Evolutionary conservation across 164 flowering plant genomes (phyloP), one percentile per base, ranked within the genome.

Genomic region (Berberis thunbergii): DNA sequence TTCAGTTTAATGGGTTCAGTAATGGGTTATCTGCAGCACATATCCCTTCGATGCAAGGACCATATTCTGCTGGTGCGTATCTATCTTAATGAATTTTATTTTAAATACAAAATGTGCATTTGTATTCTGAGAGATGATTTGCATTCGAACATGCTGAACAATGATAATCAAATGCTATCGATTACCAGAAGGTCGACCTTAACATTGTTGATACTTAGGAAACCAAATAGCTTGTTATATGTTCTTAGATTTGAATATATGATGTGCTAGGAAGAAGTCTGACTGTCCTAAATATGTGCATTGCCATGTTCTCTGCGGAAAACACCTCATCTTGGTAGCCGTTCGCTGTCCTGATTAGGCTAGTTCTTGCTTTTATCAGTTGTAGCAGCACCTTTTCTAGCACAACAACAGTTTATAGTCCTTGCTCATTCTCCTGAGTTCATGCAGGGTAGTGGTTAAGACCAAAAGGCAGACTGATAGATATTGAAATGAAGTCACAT

Each of bases 381-480:
- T 72, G 72, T 87, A 12, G 83, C 83, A 7, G 69, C 92, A 44
- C 84, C 86, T 67, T 74, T 84, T 73, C 89, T 83, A 72, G 84
- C 77, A 70, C 96, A 81, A 70, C 83, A 86, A 57, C 94, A 82
- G 62, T 90, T 82, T 70, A 70, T 93, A 53, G 80, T 93, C 73
- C 85, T 91, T 77, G 81, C 84, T 75, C 88, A 85, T 68, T 80
- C 98, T 74, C 85, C 83, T 69, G 91, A 85, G 77, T 85, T 77
- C 70, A 77, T 83, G 63, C 96, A 82, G 74, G 90, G 91, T 70
- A 76, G 94, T 54, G 83, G 92, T 78, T 83, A 94, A 81, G 97
- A 90, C 80, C 97, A 88, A 75, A 81, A 82, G 66, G 63, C 86
- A 64, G 94, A 86, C 77, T 93, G 92, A 93, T 75, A 74, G 72